A percentile compares a stretch with the other conserved stretches of the same genome.
phyloP scores from a whole-genome alignment of 768 basidiomycete species.

The Leccinum ochraceum region DNA sequence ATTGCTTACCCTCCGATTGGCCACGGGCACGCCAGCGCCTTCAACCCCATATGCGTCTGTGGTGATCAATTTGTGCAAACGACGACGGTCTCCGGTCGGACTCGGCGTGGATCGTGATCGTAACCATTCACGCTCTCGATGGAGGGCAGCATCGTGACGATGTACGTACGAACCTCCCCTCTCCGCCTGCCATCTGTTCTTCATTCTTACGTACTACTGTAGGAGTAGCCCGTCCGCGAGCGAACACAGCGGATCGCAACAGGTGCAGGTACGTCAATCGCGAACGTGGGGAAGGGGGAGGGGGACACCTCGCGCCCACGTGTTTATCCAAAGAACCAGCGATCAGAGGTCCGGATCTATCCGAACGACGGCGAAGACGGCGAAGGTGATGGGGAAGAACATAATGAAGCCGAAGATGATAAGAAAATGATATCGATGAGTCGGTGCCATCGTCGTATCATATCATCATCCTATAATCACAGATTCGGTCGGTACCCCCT shows the following conservation, averaged over 20 bases:
- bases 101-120: neutral
- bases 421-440: neutral
- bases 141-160: neutral
- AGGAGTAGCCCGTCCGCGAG: neutral
- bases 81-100: neutral
- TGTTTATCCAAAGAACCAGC: neutral
- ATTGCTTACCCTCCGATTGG: too few relatives aligned
- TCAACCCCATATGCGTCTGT: neutral
- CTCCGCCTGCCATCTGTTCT: neutral
- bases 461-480: neutral
- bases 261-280: neutral
- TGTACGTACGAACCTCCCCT: neutral
- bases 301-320: neutral
- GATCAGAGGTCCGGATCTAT: neutral
- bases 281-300: neutral
- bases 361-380: neutral
- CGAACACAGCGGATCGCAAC: neutral
- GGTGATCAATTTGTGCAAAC: neutral
- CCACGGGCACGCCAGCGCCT: too few relatives aligned
- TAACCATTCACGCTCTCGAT: neutral
- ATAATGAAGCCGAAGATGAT: neutral
- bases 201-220: neutral
- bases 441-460: neutral
- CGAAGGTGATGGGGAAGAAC: neutral
- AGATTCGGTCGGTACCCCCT: neutral